A percentile compares a stretch with the other conserved stretches of the same genome.
Conservation (phyloP, 2,329 filamentous ascomycete species). For the Pseudocercospora musae region DNA sequence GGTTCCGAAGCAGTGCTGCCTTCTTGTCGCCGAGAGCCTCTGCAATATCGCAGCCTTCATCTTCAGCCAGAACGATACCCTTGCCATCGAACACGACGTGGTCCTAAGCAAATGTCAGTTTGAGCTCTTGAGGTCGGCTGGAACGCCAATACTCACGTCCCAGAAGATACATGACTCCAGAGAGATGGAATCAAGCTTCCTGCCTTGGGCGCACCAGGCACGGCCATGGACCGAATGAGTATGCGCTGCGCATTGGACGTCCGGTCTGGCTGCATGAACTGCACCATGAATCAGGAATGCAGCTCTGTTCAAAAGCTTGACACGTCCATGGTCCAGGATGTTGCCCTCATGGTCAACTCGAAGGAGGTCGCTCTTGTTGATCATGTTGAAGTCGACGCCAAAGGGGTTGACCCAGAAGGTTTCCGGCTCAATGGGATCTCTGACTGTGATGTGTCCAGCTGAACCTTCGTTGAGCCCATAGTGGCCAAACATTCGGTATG, state of each 20-base stretch:
- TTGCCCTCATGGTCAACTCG: slow-evolving; percentile 39
- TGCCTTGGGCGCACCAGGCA: slow-evolving; percentile 37
- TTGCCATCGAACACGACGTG: slow-evolving; percentile 40
- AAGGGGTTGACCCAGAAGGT: slow-evolving; percentile 39
- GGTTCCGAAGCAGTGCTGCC: slow-evolving; percentile 38
- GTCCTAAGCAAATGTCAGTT: slow-evolving; percentile 18
- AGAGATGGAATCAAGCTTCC: slow-evolving; percentile 39
- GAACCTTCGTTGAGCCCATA: slow-evolving; percentile 34
- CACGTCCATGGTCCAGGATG: slow-evolving; percentile 34
- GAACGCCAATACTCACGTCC: slow-evolving; percentile 4
- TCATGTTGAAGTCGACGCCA: slow-evolving; percentile 35
- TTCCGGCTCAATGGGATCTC: slow-evolving; percentile 37
- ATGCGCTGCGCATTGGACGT: slow-evolving; percentile 40
- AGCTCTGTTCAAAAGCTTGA: slow-evolving; percentile 37
- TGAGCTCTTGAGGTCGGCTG: neutral
- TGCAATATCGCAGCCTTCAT: slow-evolving; percentile 43
- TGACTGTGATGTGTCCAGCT: slow-evolving; percentile 39
- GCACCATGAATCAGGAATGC: slow-evolving; percentile 41
- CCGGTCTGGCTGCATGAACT: slow-evolving; percentile 36
- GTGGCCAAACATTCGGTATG: slow-evolving; percentile 38
- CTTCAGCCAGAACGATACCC: slow-evolving; percentile 41
- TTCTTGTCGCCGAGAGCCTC: slow-evolving; percentile 36
- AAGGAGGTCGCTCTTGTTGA: slow-evolving; percentile 41
- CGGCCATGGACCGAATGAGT: slow-evolving; percentile 38
- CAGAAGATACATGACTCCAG: slow-evolving; percentile 42